A percentile compares a stretch with the other conserved stretches of the same genome.
These are phyloP conservation scores for Caloboletus firmus DNA, from an alignment of 1,284 basidiomycete species.

Conservation along the genomic window DNA sequence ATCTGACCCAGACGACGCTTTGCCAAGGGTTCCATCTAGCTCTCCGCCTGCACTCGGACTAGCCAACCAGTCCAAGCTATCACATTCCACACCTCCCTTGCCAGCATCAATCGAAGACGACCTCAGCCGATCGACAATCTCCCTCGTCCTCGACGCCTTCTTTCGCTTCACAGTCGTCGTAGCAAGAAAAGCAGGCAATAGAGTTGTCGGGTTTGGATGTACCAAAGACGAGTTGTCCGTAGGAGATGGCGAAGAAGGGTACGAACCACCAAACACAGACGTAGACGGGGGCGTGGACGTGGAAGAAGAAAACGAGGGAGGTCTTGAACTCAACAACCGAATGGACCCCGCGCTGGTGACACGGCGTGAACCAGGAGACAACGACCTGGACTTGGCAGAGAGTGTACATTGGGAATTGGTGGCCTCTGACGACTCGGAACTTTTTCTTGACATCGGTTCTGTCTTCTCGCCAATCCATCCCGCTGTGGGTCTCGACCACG, in stretches of 20 bases:
- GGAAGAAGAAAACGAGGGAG: slow-evolving; percentile 11
- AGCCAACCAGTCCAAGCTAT: slow-evolving; percentile 18
- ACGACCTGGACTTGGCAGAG: slow-evolving; percentile 14
- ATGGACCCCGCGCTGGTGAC: slow-evolving; percentile 1
- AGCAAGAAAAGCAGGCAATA: slow-evolving; percentile 28
- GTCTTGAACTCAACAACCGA: slow-evolving; percentile 10
- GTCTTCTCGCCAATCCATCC: slow-evolving; percentile 9
- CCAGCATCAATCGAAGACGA: slow-evolving; percentile 27
- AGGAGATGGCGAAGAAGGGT: slow-evolving; percentile 15
- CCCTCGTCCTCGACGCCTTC: slow-evolving; percentile 30
- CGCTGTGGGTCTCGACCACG: neutral
- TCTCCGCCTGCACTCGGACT: slow-evolving; percentile 8
- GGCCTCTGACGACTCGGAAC: neutral
- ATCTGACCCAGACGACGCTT: slow-evolving; percentile 10
- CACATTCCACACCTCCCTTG: slow-evolving; percentile 10
- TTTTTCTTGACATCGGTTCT: neutral
- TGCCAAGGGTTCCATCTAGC: slow-evolving; percentile 4
- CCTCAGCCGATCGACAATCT: slow-evolving; percentile 31
- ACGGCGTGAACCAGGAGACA: slow-evolving; percentile 19
- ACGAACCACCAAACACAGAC: slow-evolving; percentile 12
- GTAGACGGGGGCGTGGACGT: slow-evolving; percentile 4
- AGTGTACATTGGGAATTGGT: neutral
- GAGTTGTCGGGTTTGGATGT: slow-evolving; percentile 9
- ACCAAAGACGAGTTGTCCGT: neutral
- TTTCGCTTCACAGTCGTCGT: slow-evolving; percentile 24